Evolutionary conservation across 1,139 yeast species (phyloP).

Genomic region (Nakaseomyces uthaithaninus): DNA sequence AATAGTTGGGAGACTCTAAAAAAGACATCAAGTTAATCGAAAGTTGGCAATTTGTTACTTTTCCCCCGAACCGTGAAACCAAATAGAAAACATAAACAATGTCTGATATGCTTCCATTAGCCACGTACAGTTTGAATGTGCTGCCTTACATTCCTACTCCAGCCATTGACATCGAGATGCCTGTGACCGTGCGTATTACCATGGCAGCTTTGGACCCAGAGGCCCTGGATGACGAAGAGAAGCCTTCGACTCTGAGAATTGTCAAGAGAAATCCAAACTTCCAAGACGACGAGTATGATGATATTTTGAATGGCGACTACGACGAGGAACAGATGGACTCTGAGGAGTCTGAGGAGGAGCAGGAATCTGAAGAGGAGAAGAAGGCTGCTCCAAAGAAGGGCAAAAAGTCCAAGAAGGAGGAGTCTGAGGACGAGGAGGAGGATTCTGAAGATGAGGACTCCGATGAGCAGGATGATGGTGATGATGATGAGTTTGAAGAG

Average conservation of each 20-base stretch:
- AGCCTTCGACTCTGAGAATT: constrained; percentile 83
- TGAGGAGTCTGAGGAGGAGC: constrained; percentile 36
- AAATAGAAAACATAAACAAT: constrained; percentile 30
- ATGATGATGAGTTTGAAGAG: constrained; percentile 65
- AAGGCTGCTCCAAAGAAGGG: constrained; percentile 9
- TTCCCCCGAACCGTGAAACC: too few species aligned
- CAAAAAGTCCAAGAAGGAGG: constrained; percentile 16
- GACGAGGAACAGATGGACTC: constrained; percentile 46
- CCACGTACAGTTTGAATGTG: constrained; percentile 77
- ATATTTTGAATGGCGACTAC: constrained; percentile 44
- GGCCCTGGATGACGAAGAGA: constrained; percentile 66
- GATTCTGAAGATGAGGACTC: constrained; percentile 31
- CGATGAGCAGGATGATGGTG: constrained; percentile 32
- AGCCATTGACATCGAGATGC: constrained; percentile 78
- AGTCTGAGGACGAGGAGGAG: constrained; percentile 17
- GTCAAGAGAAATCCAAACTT: constrained; percentile 60
- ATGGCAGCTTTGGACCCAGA: constrained; percentile 95
- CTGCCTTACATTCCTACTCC: constrained; percentile 81
- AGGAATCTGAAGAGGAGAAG: constrained; percentile 33
- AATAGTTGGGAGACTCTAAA: too few species aligned
- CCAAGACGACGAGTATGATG: constrained; percentile 40
- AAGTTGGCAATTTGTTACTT: too few species aligned
- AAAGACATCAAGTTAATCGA: too few species aligned
- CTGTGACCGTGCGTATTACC: constrained; percentile 83
- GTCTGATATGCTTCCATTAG: constrained; percentile 70